These are phyloP conservation scores for Cryptococcus sp. DNA, from an alignment of 1,284 basidiomycete genomes.

Conservation along the genomic window DNA sequence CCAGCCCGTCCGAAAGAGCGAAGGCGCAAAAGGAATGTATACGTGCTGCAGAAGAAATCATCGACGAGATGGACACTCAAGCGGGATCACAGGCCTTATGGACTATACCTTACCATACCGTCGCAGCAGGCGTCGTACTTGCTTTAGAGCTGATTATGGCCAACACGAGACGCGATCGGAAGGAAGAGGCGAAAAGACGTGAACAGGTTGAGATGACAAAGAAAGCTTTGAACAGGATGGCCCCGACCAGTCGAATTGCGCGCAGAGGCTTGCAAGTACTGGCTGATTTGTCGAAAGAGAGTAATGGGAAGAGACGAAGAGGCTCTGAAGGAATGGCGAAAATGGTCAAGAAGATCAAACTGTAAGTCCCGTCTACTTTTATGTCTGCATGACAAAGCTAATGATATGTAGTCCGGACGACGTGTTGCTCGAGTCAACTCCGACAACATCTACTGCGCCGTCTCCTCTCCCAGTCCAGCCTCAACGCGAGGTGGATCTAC, in stretches of 20 bases:
- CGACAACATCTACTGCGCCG: neutral
- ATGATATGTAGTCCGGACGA: constrained; percentile 4
- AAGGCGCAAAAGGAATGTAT: constrained; percentile 17
- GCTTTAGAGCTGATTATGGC: constrained; percentile 18
- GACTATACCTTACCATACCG: constrained; percentile 29
- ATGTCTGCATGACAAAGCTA: neutral
- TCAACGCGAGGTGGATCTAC: neutral
- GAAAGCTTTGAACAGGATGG: constrained; percentile 15
- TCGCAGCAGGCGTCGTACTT: constrained; percentile 26
- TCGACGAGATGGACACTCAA: constrained; percentile 18
- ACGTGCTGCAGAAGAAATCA: constrained; percentile 12
- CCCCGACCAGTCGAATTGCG: constrained; percentile 23
- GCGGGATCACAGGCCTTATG: constrained; percentile 19
- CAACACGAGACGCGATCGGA: constrained; percentile 1
- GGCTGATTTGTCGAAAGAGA: constrained; percentile 14
- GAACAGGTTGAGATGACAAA: constrained; percentile 11
- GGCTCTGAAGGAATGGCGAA: constrained; percentile 8
- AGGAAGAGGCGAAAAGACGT: constrained; percentile 1
- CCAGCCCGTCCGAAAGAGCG: neutral
- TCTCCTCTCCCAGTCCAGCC: neutral
- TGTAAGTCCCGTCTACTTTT: constrained; percentile 9
- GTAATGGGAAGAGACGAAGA: constrained; percentile 8
- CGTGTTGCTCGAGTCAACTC: constrained; percentile 6
- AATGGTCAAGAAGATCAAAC: constrained; percentile 18
- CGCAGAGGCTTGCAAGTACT: constrained; percentile 21